Percentiles rank a stretch among this genome's conserved stretches.
These are phyloP conservation scores for Chrysopogon serrulatus DNA, from an alignment of 176 grass and related monocot species.

Conservation along the genomic window DNA sequence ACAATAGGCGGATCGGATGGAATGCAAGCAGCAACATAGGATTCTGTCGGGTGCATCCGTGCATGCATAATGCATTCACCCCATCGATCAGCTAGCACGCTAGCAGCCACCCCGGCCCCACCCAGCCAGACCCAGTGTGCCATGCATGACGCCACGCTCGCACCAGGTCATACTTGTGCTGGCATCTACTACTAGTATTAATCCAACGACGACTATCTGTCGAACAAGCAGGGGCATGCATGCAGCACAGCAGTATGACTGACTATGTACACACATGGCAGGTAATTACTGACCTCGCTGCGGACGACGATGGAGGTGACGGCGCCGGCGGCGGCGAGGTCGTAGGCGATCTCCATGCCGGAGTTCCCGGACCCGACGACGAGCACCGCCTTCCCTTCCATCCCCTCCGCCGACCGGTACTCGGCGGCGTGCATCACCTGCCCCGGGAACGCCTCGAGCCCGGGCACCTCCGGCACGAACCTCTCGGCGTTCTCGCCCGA, in stretches of 20 bases:
- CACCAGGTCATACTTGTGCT: too few relatives aligned
- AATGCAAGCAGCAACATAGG: neutral
- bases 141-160: neutral
- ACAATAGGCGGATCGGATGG: too few relatives aligned
- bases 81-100: too few relatives aligned
- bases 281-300: conserved; percentile 39
- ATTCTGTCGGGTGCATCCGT: too few relatives aligned
- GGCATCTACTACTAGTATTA: neutral
- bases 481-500: conserved; percentile 66
- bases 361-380: conserved; percentile 86
- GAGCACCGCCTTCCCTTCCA: conserved; percentile 57
- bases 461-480: conserved; percentile 61
- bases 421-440: conserved; percentile 49
- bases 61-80: too few relatives aligned
- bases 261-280: neutral
- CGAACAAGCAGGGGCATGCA: neutral
- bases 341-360: conserved; percentile 84
- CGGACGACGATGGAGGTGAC: conserved; percentile 53
- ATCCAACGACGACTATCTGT: neutral
- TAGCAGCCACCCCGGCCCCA: too few relatives aligned
- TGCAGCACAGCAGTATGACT: neutral
- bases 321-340: conserved; percentile 56
- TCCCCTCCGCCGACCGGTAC: conserved; percentile 31
- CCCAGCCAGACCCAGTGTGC: too few relatives aligned
- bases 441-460: conserved; percentile 52